phyloP scores from a whole-genome alignment of 345 rosid species.

The Cardamine occulta region DNA sequence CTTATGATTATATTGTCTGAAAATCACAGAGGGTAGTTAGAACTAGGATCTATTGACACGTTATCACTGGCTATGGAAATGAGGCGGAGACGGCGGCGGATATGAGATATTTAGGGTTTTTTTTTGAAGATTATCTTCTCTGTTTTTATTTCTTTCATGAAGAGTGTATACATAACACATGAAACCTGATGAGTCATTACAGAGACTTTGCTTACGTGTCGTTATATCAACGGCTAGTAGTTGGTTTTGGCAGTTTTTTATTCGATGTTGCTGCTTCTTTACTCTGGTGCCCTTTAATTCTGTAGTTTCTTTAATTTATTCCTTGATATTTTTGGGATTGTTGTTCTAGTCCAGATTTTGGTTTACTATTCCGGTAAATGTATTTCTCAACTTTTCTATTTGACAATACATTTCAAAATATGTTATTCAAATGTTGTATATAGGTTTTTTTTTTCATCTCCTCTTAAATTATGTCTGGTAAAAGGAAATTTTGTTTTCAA shows the following conservation, averaged over 20 bases:
- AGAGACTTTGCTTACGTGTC: slow-evolving; percentile 34
- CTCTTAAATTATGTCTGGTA: neutral
- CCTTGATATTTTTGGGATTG: neutral
- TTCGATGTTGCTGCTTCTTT: slow-evolving; percentile 40
- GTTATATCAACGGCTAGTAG: slow-evolving; percentile 29
- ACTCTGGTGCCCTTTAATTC: neutral
- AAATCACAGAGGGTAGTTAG: slow-evolving; percentile 14
- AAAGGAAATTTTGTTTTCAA: neutral
- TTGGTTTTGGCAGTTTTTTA: slow-evolving; percentile 44
- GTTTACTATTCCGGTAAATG: neutral
- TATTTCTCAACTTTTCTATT: neutral
- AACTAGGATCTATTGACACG: slow-evolving; percentile 12
- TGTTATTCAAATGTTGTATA: too few relatives aligned
- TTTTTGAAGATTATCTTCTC: neutral
- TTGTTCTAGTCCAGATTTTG: neutral
- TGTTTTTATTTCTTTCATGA: slow-evolving; percentile 8
- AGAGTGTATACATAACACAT: slow-evolving; percentile 7
- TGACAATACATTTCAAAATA: neutral
- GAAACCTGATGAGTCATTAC: slow-evolving; percentile 43
- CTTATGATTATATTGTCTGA: slow-evolving; percentile 19
- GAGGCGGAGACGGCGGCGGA: slow-evolving; percentile 22
- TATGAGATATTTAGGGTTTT: slow-evolving; percentile 13
- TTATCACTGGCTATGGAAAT: slow-evolving; percentile 13
- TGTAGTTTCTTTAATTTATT: neutral
- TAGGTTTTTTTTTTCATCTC: neutral